Evolutionary conservation across 192 early-diverging fungal genomes (phyloP).

Genomic region (Mortierella alpina): DNA sequence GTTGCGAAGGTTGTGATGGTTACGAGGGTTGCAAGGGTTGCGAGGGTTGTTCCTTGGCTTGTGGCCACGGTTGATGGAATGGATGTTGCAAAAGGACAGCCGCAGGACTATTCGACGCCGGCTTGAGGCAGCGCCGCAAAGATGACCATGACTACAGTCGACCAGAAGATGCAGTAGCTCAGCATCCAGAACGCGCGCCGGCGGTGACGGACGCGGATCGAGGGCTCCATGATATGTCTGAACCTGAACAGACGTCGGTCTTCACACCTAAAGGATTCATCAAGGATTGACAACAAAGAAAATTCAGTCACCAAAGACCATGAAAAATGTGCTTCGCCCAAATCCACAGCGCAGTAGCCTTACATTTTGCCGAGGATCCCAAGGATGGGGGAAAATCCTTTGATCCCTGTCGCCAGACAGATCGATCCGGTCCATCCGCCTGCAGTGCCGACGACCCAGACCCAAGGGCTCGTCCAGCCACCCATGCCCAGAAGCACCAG

Average conservation of each 20-base stretch:
- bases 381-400: conserved; percentile 35
- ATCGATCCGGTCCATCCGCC: conserved; percentile 36
- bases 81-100: neutral
- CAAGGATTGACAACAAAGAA: neutral
- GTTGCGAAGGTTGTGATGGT: neutral
- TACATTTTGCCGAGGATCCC: conserved; percentile 40
- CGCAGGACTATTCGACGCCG: neutral
- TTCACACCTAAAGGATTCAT: conserved; percentile 25
- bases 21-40: neutral
- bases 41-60: neutral
- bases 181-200: conserved; percentile 36
- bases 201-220: conserved; percentile 33
- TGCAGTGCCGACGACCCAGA: conserved; percentile 28
- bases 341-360: neutral
- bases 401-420: conserved; percentile 26
- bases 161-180: conserved; percentile 43
- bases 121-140: conserved; percentile 48
- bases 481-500: conserved; percentile 23
- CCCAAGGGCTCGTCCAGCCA: conserved; percentile 46
- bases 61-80: neutral
- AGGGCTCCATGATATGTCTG: conserved; percentile 29
- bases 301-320: neutral
- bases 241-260: conserved; percentile 39
- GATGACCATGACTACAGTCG: conserved; percentile 36
- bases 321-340: neutral